phyloP scores from a whole-genome alignment of 2,329 filamentous ascomycete genomes.

The Penicillium rolfsii region DNA sequence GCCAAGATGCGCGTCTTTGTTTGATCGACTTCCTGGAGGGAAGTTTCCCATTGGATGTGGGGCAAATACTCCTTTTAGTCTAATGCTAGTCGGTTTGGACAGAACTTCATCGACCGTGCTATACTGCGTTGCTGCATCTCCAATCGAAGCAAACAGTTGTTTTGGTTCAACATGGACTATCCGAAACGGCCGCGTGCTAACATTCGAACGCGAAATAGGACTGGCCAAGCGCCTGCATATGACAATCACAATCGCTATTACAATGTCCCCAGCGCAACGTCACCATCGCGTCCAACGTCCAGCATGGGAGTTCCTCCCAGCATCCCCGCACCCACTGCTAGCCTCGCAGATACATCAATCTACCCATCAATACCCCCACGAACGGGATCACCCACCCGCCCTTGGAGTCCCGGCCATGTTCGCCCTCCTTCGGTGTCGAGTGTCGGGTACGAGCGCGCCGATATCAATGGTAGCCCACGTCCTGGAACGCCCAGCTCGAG shows the following conservation, averaged over 20 bases:
- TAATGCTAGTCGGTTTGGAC: conserved; percentile 3
- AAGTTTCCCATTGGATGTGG: conserved; percentile 10
- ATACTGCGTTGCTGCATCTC: conserved; percentile 1
- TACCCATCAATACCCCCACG: conserved; percentile 41
- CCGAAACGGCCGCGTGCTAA: conserved; percentile 28
- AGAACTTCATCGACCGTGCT: conserved; percentile 14
- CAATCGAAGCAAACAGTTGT: conserved; percentile 3
- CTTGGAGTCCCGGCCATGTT: conserved; percentile 67
- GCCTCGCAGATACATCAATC: conserved; percentile 39
- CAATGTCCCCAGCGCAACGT: conserved; percentile 33
- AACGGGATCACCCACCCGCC: conserved; percentile 49
- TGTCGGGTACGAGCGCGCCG: conserved; percentile 79
- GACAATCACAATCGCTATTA: conserved; percentile 31
- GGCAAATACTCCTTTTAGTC: not conserved
- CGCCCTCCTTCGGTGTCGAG: conserved; percentile 66
- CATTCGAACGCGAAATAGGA: conserved; percentile 25
- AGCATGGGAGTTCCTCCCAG: conserved; percentile 47
- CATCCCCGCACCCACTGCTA: conserved; percentile 46
- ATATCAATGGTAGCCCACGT: conserved; percentile 85
- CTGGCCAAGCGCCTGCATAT: conserved; percentile 20
- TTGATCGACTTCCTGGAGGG: conserved; percentile 11
- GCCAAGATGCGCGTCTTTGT: conserved; percentile 2
- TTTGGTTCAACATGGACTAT: conserved; percentile 21
- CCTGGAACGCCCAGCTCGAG: conserved; percentile 87
- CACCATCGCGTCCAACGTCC: conserved; percentile 46